A percentile compares a stretch with the other conserved stretches of the same genome.
phyloP scores from a whole-genome alignment of 164 flowering plant genomes.

The Sextonia rubra region DNA sequence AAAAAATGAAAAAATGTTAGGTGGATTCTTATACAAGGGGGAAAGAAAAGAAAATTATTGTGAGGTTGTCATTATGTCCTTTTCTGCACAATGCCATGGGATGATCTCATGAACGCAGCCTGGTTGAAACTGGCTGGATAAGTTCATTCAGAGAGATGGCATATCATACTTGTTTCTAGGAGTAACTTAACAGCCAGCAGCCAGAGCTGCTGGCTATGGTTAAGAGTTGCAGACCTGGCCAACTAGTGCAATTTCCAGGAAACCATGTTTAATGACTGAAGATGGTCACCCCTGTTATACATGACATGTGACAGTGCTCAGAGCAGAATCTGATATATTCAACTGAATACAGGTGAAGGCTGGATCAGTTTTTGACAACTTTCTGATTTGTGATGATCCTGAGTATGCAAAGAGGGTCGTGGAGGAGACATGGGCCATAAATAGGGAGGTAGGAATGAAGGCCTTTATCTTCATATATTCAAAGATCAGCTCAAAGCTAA shows the following conservation, averaged over 20 bases:
- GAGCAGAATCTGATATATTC: conserved; percentile 3
- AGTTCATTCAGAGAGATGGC: too few relatives aligned
- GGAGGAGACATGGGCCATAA: conserved; percentile 36
- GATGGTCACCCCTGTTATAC: not conserved
- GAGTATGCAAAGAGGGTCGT: conserved; percentile 54
- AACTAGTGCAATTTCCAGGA: not conserved
- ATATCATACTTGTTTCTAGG: too few relatives aligned
- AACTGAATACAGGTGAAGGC: conserved; percentile 64
- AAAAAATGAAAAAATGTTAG: too few relatives aligned
- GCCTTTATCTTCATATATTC: not conserved
- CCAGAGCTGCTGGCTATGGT: too few relatives aligned
- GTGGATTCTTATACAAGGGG: too few relatives aligned
- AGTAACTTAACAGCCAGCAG: too few relatives aligned
- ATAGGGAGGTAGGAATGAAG: conserved; percentile 36
- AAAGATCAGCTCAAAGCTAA: not conserved
- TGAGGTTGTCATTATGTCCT: too few relatives aligned
- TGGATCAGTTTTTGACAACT: conserved; percentile 68
- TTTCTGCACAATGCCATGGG: too few relatives aligned
- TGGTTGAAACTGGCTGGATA: too few relatives aligned
- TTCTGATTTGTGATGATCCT: conserved; percentile 74
- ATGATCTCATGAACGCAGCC: too few relatives aligned
- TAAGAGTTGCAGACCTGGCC: not conserved
- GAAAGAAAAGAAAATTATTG: too few relatives aligned
- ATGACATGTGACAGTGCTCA: not conserved
- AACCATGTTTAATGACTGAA: not conserved